phyloP scores from a whole-genome alignment of 768 basidiomycete species.

The Termitomyces sp. region DNA sequence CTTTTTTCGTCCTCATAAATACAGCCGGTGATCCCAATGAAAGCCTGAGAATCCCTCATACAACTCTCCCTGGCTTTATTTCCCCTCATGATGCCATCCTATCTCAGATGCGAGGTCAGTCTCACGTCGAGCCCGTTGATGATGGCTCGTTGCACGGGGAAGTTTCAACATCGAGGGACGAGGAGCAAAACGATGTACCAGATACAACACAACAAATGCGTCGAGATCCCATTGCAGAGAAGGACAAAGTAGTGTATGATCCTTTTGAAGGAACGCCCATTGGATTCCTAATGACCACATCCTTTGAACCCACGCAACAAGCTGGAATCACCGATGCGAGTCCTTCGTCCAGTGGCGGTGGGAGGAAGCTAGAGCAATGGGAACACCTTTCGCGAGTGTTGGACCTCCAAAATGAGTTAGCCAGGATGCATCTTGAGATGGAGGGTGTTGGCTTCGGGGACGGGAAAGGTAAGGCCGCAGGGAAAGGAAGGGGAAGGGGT shows the following conservation, averaged over 20 bases:
- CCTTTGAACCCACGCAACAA: constrained; percentile 5
- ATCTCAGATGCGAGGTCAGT: constrained; percentile 39
- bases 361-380: constrained; percentile 54
- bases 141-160: constrained; percentile 11
- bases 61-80: constrained; percentile 17
- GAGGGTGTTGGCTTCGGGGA: constrained; percentile 49
- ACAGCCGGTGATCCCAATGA: background rate
- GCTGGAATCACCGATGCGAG: constrained; percentile 3
- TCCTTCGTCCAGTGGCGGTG: constrained; percentile 8
- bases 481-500: constrained; percentile 22
- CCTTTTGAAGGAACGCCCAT: constrained; percentile 42
- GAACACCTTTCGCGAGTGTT: constrained; percentile 61
- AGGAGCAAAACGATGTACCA: background rate
- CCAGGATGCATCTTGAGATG: constrained; percentile 70
- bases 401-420: constrained; percentile 66
- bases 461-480: constrained; percentile 29
- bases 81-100: constrained; percentile 64
- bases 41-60: background rate
- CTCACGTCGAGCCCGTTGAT: constrained; percentile 6
- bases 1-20: background rate
- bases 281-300: constrained; percentile 26
- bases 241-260: constrained; percentile 26
- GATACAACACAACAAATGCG: background rate
- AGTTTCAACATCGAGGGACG: background rate
- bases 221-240: constrained; percentile 2